Conservation (phyloP, 805 yeast species). For the Clavispora phyllophila region DNA sequence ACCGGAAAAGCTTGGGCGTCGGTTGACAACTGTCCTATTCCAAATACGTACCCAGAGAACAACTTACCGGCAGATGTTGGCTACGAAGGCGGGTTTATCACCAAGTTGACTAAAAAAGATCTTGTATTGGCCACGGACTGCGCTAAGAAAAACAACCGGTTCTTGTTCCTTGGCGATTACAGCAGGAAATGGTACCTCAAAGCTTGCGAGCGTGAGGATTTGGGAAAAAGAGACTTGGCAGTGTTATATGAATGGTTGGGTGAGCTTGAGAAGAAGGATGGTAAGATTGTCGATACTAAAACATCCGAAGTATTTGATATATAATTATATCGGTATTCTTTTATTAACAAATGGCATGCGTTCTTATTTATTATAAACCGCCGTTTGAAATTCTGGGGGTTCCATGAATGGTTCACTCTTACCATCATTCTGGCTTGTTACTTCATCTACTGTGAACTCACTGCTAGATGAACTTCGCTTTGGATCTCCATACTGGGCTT, state of each 20-base stretch:
- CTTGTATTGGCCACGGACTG: constrained; percentile 38
- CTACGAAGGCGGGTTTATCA: constrained; percentile 46
- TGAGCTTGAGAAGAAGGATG: constrained; percentile 22
- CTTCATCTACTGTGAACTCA: constrained; percentile 7
- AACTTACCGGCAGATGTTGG: constrained; percentile 41
- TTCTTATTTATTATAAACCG: neutral
- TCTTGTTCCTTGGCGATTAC: constrained; percentile 35
- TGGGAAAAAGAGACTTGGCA: constrained; percentile 38
- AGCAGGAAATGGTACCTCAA: constrained; percentile 38
- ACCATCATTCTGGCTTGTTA: neutral
- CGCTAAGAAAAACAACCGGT: constrained; percentile 30
- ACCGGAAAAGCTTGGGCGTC: constrained; percentile 54
- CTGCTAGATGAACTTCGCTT: constrained; percentile 6
- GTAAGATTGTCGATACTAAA: constrained; percentile 12
- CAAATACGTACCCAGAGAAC: constrained; percentile 39
- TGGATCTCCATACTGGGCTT: neutral
- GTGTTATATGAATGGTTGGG: constrained; percentile 42
- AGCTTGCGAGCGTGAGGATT: constrained; percentile 37
- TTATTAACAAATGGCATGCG: neutral
- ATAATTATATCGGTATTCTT: neutral
- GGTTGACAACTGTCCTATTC: constrained; percentile 50
- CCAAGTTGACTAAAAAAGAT: constrained; percentile 42
- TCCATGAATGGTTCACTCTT: neutral
- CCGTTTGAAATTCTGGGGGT: neutral
- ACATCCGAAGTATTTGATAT: constrained; percentile 11